Conservation (phyloP, 805 yeast genomes). For the Phaffomyces antillensis region DNA sequence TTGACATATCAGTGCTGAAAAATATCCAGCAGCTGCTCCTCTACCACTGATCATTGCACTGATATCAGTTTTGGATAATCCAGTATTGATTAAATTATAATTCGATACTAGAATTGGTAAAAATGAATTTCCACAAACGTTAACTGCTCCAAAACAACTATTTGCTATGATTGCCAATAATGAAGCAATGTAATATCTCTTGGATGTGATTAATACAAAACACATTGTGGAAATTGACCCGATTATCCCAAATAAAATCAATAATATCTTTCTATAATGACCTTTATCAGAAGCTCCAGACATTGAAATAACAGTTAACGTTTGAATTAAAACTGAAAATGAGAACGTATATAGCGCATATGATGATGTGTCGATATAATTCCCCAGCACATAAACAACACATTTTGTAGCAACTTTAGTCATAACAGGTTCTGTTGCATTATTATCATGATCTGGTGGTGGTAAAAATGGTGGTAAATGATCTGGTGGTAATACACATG, state of each 20-base stretch:
- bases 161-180: conserved; percentile 55
- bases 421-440: conserved; percentile 3
- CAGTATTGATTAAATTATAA: conserved; percentile 12
- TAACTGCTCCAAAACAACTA: conserved; percentile 68
- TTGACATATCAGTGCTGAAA: conserved; percentile 64
- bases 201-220: conserved; percentile 32
- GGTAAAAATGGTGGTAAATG: conserved; percentile 28
- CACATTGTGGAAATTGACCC: conserved; percentile 51
- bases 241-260: conserved; percentile 47
- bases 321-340: conserved; percentile 63
- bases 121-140: conserved; percentile 73
- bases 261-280: conserved; percentile 46
- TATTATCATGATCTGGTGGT: conserved; percentile 19
- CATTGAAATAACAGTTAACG: conserved; percentile 60
- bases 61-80: conserved; percentile 26
- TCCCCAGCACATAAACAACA: conserved; percentile 38
- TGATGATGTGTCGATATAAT: conserved; percentile 62
- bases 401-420: conserved; percentile 27
- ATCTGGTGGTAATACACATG: conserved; percentile 37
- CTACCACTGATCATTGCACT: conserved; percentile 53
- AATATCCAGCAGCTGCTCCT: conserved; percentile 67
- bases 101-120: conserved; percentile 54
- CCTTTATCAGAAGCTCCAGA: conserved; percentile 70
- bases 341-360: conserved; percentile 72
- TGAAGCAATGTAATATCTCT: conserved; percentile 45